Percentiles rank a stretch among this genome's conserved stretches.
Evolutionary conservation across 176 grass and related monocot genomes (phyloP).

Genomic region (Themeda triandra): DNA sequence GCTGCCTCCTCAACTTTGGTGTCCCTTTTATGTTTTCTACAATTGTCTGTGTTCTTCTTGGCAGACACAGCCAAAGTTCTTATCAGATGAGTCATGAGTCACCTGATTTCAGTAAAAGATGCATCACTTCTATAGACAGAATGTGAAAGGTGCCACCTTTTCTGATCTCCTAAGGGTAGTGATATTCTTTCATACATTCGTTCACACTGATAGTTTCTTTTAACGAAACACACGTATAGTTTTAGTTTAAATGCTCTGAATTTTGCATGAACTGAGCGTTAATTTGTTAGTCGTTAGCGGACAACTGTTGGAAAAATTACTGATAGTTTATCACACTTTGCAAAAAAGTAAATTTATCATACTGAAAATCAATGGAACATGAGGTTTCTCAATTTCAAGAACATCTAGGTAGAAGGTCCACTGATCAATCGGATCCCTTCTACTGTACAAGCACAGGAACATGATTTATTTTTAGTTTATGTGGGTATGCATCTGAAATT

Average conservation of each 20-base stretch:
- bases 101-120: conserved; percentile 19
- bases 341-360: background rate
- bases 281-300: background rate
- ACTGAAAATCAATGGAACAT: background rate
- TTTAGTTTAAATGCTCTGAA: background rate
- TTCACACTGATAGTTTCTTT: background rate
- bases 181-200: background rate
- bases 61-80: conserved; percentile 11
- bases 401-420: background rate
- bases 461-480: background rate
- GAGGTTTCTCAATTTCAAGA: background rate
- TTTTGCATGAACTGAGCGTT: background rate
- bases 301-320: background rate
- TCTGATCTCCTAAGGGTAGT: background rate
- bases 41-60: background rate
- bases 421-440: background rate
- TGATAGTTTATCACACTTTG: background rate
- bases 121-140: background rate
- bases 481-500: conserved; percentile 1
- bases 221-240: background rate
- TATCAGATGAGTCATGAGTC: conserved; percentile 24
- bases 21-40: background rate
- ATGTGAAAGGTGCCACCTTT: background rate
- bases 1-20: conserved; percentile 17
- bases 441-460: conserved; percentile 3